Evolutionary conservation across 345 rosid genomes (phyloP).

Genomic region (Rhodomyrtus tomentosa): DNA sequence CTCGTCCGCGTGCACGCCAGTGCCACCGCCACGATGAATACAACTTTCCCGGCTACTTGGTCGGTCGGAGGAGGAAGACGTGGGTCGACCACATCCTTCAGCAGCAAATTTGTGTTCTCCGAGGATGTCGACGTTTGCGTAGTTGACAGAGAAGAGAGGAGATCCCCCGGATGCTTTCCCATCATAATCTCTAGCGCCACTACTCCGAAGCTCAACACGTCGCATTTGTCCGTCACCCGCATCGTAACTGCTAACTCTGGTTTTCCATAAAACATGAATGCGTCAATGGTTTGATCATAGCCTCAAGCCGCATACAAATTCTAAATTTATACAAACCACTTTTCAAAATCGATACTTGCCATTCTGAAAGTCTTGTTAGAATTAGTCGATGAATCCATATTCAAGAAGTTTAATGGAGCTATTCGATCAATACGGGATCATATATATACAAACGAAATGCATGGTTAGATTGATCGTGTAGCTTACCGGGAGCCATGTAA

Average conservation of each 20-base stretch:
- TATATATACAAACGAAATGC: background rate
- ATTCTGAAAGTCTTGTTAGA: background rate
- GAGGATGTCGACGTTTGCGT: background rate
- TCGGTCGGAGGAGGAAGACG: slow-evolving; percentile 27
- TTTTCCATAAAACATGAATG: background rate
- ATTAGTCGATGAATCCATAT: background rate
- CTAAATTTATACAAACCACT: background rate
- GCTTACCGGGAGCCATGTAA: slow-evolving; percentile 58
- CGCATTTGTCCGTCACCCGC: slow-evolving; percentile 25
- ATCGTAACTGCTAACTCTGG: background rate
- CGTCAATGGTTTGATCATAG: background rate
- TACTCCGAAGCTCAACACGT: slow-evolving; percentile 45
- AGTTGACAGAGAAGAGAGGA: slow-evolving; percentile 17
- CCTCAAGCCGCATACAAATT: background rate
- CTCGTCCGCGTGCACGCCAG: slow-evolving; percentile 26
- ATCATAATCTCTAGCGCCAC: slow-evolving; percentile 42
- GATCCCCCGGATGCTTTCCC: slow-evolving; percentile 55
- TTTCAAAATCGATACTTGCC: background rate
- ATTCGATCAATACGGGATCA: background rate
- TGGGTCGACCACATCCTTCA: slow-evolving; percentile 34
- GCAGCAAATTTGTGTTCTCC: slow-evolving; percentile 2
- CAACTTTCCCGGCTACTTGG: slow-evolving; percentile 35
- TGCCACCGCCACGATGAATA: slow-evolving; percentile 17
- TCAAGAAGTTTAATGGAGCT: background rate
- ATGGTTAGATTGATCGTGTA: background rate